phyloP scores from a whole-genome alignment of 73 alveolate species.

The Paramecium sonneborni region DNA sequence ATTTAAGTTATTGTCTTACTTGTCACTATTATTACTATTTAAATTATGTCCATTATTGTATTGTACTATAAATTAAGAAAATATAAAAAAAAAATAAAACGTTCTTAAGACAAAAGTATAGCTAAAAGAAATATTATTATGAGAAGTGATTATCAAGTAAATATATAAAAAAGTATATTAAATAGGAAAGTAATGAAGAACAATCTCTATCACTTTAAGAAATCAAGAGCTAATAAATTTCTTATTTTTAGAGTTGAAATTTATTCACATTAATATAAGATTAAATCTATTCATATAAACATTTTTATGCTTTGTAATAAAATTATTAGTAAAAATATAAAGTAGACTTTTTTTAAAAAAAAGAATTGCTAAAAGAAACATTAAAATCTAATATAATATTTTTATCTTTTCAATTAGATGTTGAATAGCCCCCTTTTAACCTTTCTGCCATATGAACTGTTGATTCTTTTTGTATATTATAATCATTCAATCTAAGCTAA shows the following conservation, averaged over 20 bases:
- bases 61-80: background rate
- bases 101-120: background rate
- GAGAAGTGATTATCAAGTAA: background rate
- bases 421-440: background rate
- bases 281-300: no score
- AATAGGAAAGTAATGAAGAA: background rate
- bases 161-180: background rate
- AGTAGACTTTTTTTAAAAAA: no score
- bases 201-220: background rate
- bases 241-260: background rate
- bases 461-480: conserved; percentile 71
- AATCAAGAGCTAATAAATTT: background rate
- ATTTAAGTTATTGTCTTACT: background rate
- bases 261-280: no score
- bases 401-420: background rate
- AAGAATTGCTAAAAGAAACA: no score
- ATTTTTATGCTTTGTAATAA: no score
- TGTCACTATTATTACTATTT: background rate
- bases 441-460: conserved; percentile 60
- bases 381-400: no score
- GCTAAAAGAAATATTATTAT: background rate
- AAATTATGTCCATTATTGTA: background rate
- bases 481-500: conserved; percentile 51
- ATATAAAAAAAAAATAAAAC: background rate
- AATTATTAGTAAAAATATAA: no score